phyloP scores from a whole-genome alignment of 2,329 filamentous ascomycete species.

The Ceratocystis smalleyi region DNA sequence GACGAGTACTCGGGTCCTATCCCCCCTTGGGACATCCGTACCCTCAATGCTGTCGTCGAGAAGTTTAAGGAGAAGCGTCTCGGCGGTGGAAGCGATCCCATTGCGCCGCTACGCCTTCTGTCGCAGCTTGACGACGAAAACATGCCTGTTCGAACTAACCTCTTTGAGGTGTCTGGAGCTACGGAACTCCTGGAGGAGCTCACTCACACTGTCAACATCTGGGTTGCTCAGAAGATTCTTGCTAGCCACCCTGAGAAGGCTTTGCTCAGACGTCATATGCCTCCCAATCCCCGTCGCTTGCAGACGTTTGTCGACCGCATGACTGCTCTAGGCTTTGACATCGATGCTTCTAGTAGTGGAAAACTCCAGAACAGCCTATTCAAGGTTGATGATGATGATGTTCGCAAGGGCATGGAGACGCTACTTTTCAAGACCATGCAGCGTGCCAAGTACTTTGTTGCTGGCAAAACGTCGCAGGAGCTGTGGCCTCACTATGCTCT shows the following conservation, averaged over 20 bases:
- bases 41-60: slow-evolving; percentile 64
- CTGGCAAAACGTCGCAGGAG: slow-evolving; percentile 61
- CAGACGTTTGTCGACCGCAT: slow-evolving; percentile 87
- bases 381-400: slow-evolving; percentile 72
- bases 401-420: slow-evolving; percentile 97
- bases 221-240: slow-evolving; percentile 72
- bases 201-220: slow-evolving; percentile 79
- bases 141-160: slow-evolving; percentile 87
- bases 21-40: slow-evolving; percentile 61
- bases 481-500: slow-evolving; percentile 79
- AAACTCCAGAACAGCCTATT: slow-evolving; percentile 88
- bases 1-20: slow-evolving; percentile 38
- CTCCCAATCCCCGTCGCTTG: slow-evolving; percentile 75
- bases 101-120: slow-evolving; percentile 73
- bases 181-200: slow-evolving; percentile 93
- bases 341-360: slow-evolving; percentile 80
- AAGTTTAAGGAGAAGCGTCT: slow-evolving; percentile 85
- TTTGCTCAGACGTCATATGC: slow-evolving; percentile 68
- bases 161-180: slow-evolving; percentile 78
- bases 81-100: slow-evolving; percentile 59
- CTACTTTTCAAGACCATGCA: slow-evolving; percentile 89
- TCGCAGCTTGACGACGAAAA: slow-evolving; percentile 97
- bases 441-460: slow-evolving; percentile 86
- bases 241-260: slow-evolving; percentile 79
- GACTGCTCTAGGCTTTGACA: slow-evolving; percentile 75